Evolutionary conservation across 163 green algal genomes (phyloP).

Genomic region (Prototheca cutis): DNA sequence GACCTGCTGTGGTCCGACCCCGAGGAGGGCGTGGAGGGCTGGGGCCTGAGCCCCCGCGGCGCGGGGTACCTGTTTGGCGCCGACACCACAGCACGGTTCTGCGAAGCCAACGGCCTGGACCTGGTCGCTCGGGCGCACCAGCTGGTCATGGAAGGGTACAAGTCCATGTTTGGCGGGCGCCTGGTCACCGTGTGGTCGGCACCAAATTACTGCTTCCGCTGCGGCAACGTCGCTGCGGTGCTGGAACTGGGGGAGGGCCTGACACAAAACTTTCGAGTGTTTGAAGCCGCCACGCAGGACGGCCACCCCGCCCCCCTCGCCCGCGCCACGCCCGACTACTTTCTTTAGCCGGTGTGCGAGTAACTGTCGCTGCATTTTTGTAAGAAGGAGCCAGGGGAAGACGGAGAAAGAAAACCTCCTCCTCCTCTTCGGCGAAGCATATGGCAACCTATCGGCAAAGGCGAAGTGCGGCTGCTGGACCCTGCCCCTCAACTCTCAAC

Average conservation of each 20-base stretch:
- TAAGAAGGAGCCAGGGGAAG: no score
- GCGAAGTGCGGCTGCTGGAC: no score
- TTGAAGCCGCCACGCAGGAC: constrained; percentile 71
- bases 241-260: constrained; percentile 88
- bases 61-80: constrained; percentile 94
- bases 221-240: constrained; percentile 90
- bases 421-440: no score
- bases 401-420: no score
- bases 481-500: no score
- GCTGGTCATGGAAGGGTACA: constrained; percentile 98
- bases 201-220: constrained; percentile 80
- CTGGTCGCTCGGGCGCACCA: constrained; percentile 91
- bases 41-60: constrained; percentile 65
- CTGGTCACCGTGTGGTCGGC: constrained; percentile 79
- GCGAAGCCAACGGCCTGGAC: constrained; percentile 60
- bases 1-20: constrained; percentile 98
- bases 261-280: constrained; percentile 71
- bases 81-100: constrained; percentile 70
- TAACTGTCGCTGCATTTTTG: no score
- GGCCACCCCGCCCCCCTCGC: constrained; percentile 62
- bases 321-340: constrained; percentile 75
- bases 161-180: constrained; percentile 70
- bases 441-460: no score
- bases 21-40: constrained; percentile 29
- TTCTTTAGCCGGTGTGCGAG: no score